A percentile compares a stretch with the other conserved stretches of the same genome.
Evolutionary conservation across 305 asterid species (phyloP).

Genomic region (Solanum hybrid): DNA sequence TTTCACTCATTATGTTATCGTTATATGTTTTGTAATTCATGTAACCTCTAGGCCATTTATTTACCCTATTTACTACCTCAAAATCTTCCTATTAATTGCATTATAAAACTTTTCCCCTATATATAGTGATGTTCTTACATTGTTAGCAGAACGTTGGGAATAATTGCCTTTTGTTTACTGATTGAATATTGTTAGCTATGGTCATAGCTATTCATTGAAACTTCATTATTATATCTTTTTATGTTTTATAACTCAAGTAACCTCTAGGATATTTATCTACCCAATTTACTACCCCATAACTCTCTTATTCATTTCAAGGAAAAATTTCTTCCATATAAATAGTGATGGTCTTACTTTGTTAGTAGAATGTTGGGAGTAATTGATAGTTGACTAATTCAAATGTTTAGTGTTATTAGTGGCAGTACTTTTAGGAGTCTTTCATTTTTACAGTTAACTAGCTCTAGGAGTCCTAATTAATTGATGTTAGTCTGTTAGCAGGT

Average conservation of each 20-base stretch:
- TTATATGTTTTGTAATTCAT: not conserved
- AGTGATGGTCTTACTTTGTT: not conserved
- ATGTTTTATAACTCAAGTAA: not conserved
- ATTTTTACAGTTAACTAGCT: too few relatives aligned
- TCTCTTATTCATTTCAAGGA: not conserved
- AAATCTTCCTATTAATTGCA: not conserved
- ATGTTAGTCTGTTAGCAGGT: too few relatives aligned
- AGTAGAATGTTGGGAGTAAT: not conserved
- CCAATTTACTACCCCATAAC: not conserved
- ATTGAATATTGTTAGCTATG: not conserved
- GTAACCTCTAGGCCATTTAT: not conserved
- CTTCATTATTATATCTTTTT: not conserved
- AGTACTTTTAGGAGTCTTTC: not conserved
- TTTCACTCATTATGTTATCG: not conserved
- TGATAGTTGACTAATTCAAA: not conserved
- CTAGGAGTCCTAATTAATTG: too few relatives aligned
- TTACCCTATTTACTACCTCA: not conserved
- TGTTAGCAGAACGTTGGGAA: not conserved
- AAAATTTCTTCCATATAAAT: not conserved
- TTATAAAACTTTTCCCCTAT: not conserved
- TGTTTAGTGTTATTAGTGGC: not conserved
- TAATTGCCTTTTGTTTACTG: not conserved
- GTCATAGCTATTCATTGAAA: not conserved
- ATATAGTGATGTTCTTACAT: not conserved
- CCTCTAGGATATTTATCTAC: not conserved